Conservation (phyloP, 139 green algal species). For the Tetraselmis chui region DNA sequence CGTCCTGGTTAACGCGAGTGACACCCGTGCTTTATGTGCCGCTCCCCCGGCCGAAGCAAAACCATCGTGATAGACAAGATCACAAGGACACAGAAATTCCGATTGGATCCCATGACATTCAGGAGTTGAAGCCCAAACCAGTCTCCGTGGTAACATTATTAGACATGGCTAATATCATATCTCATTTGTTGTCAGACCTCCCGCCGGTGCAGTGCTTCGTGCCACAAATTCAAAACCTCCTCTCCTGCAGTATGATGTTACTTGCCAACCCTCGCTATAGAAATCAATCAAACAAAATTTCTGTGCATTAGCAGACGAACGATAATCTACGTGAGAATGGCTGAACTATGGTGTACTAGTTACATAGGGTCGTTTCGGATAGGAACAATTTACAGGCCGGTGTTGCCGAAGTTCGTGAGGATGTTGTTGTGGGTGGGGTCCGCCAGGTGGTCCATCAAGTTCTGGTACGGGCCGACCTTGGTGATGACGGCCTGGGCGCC, state of each 20-base stretch:
- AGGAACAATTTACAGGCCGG: neutral
- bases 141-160: too few species aligned
- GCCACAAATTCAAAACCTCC: neutral
- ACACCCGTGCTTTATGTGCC: too few species aligned
- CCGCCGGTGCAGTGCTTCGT: neutral
- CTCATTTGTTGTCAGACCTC: neutral
- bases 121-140: too few species aligned
- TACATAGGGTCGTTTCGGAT: neutral
- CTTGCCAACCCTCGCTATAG: neutral
- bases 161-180: too few species aligned
- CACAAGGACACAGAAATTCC: too few species aligned
- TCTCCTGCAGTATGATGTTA: neutral
- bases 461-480: constrained; percentile 76
- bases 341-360: neutral
- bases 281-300: neutral
- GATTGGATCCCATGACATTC: too few species aligned
- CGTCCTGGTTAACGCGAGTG: too few species aligned
- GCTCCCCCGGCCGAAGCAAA: too few species aligned
- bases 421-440: constrained; percentile 87
- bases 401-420: constrained; percentile 76
- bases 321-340: too few species aligned
- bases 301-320: neutral
- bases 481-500: constrained; percentile 76
- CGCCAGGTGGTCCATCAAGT: constrained; percentile 83
- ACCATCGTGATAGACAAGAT: too few species aligned